Percentiles rank a stretch among this genome's conserved stretches.
Evolutionary conservation across 208 protist genomes (phyloP).

Genomic region (Eutreptiella sp.): DNA sequence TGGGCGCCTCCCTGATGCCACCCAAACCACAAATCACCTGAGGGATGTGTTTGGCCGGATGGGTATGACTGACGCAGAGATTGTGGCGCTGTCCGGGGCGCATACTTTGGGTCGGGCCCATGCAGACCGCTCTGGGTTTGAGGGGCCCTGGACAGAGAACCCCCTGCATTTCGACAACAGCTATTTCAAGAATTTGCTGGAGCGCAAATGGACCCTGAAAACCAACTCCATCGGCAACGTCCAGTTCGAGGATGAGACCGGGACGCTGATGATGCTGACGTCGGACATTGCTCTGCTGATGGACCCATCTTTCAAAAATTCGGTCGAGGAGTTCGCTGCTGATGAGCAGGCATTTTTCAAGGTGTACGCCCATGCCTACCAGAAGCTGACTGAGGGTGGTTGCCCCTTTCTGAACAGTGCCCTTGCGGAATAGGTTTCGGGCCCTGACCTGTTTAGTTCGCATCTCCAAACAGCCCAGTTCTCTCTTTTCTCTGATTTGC

Average conservation of each 20-base stretch:
- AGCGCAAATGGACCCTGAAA: conserved; percentile 70
- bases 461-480: too few species aligned
- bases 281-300: conserved; percentile 69
- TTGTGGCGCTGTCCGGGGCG: conserved; percentile 80
- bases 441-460: too few species aligned
- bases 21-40: conserved; percentile 60
- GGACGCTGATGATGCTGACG: conserved; percentile 84
- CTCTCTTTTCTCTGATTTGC: too few species aligned
- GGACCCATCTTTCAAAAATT: conserved; percentile 65
- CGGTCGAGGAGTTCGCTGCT: conserved; percentile 72
- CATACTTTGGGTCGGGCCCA: conserved; percentile 84
- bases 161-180: conserved; percentile 81
- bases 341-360: conserved; percentile 77
- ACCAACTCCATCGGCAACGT: conserved; percentile 41
- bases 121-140: conserved; percentile 62
- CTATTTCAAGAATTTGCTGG: conserved; percentile 71
- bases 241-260: conserved; percentile 73
- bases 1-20: conserved; percentile 74
- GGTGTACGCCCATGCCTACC: conserved; percentile 72
- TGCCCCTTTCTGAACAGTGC: too few species aligned
- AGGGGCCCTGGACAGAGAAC: conserved; percentile 79
- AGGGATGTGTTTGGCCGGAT: conserved; percentile 78
- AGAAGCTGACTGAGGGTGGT: conserved; percentile 70
- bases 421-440: too few species aligned
- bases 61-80: conserved; percentile 82